A percentile compares a stretch with the other conserved stretches of the same genome.
phyloP scores from a whole-genome alignment of 202 grass and related monocot genomes.

The Bolboschoenoplectus hybrid region DNA sequence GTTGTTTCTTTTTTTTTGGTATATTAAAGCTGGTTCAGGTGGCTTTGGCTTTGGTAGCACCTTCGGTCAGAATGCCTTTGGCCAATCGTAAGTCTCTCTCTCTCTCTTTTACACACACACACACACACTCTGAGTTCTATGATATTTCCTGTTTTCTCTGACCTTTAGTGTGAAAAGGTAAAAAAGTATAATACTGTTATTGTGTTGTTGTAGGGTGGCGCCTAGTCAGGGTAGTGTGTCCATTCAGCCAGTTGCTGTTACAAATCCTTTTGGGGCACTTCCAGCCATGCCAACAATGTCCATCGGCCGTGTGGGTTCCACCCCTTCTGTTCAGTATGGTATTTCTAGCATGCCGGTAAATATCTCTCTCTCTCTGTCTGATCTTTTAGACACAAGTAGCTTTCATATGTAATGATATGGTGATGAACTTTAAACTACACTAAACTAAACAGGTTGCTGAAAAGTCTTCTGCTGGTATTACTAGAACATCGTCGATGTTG shows the following conservation, averaged over 20 bases:
- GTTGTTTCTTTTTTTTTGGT: constrained; percentile 26
- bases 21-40: constrained; percentile 41
- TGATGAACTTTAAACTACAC: background rate
- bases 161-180: background rate
- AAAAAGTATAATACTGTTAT: constrained; percentile 26
- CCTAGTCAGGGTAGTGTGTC: constrained; percentile 63
- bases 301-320: constrained; percentile 74
- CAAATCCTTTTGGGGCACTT: constrained; percentile 87
- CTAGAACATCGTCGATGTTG: constrained; percentile 57
- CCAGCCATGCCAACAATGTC: constrained; percentile 96
- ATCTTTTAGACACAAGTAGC: background rate
- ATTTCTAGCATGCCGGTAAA: constrained; percentile 94
- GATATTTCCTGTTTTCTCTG: constrained; percentile 11
- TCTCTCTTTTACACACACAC: background rate
- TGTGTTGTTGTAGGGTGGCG: constrained; percentile 47
- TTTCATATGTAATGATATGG: background rate
- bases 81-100: constrained; percentile 44
- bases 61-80: constrained; percentile 38
- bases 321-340: constrained; percentile 90
- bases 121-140: background rate
- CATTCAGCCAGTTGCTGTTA: constrained; percentile 64
- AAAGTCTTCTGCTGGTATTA: constrained; percentile 50
- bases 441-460: constrained; percentile 66
- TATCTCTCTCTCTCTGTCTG: background rate
- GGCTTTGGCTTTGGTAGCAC: constrained; percentile 42